These are phyloP conservation scores for Ganoderma meredithae DNA, from an alignment of 1,284 basidiomycete species.

Conservation along the genomic window DNA sequence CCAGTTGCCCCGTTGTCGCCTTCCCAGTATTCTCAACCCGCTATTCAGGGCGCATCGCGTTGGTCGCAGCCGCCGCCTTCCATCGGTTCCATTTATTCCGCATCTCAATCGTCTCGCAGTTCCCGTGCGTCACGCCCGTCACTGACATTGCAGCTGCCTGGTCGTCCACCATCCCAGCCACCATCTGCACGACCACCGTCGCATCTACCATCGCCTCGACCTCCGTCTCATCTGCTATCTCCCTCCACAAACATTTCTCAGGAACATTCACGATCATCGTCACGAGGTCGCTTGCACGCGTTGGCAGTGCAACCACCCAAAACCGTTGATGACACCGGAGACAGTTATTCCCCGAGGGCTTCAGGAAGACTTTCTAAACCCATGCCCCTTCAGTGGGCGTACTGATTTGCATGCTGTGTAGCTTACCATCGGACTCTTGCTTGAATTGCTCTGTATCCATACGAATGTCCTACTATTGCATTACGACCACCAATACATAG, in stretches of 20 bases:
- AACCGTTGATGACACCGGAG: slow-evolving; percentile 11
- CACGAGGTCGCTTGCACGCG: slow-evolving; percentile 18
- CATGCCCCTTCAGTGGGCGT: slow-evolving; percentile 18
- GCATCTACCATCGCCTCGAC: slow-evolving; percentile 8
- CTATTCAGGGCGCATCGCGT: neutral
- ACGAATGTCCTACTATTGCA: slow-evolving; percentile 4
- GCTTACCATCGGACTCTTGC: neutral
- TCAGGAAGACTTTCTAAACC: slow-evolving; percentile 37
- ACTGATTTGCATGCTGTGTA: slow-evolving; percentile 19
- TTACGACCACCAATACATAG: neutral
- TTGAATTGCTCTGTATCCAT: slow-evolving; percentile 26
- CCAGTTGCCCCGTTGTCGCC: neutral
- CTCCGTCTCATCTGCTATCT: slow-evolving; percentile 22
- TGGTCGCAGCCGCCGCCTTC: slow-evolving; percentile 12
- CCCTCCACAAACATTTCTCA: slow-evolving; percentile 22
- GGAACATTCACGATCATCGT: slow-evolving; percentile 21
- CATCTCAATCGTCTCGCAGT: neutral
- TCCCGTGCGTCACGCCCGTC: neutral
- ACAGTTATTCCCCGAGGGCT: slow-evolving; percentile 29
- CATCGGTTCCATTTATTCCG: neutral
- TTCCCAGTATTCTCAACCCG: neutral
- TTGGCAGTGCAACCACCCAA: neutral
- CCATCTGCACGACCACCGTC: slow-evolving; percentile 6
- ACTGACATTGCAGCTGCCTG: slow-evolving; percentile 4
- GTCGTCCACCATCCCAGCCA: slow-evolving; percentile 5